Conservation (phyloP, 2,329 filamentous ascomycete species). For the Diplocarpon rosae region DNA sequence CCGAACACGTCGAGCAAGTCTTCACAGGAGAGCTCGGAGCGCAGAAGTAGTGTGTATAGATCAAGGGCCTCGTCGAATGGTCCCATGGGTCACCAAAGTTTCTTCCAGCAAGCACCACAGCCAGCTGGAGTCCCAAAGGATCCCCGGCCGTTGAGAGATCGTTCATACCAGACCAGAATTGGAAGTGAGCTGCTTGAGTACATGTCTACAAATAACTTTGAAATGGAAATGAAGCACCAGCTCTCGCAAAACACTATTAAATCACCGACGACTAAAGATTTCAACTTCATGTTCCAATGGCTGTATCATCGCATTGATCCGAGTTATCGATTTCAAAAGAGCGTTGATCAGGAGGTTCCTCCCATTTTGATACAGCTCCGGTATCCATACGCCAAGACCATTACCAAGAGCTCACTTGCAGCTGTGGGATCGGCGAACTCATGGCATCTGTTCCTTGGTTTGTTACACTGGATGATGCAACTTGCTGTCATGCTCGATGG, state of each 20-base stretch:
- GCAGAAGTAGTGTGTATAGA: constrained; percentile 76
- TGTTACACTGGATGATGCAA: constrained; percentile 99
- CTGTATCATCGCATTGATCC: constrained; percentile 94
- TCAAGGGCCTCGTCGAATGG: constrained; percentile 57
- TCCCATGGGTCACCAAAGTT: constrained; percentile 72
- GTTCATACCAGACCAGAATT: constrained; percentile 69
- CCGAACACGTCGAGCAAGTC: constrained; percentile 28
- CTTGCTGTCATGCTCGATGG: constrained; percentile 86
- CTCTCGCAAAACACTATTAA: constrained; percentile 85
- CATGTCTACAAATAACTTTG: constrained; percentile 85
- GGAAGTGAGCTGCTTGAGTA: constrained; percentile 87
- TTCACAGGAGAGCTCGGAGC: constrained; percentile 37
- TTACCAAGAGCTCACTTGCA: constrained; percentile 90
- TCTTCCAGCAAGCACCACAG: constrained; percentile 81
- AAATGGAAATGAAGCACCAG: constrained; percentile 93
- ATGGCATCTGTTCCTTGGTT: constrained; percentile 86
- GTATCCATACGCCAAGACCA: constrained; percentile 90
- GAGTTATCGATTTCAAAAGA: constrained; percentile 84
- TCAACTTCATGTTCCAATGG: constrained; percentile 97
- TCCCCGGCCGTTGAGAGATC: constrained; percentile 74
- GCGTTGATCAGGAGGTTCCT: constrained; percentile 90
- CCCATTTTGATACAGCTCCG: constrained; percentile 84
- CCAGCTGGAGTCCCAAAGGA: constrained; percentile 76
- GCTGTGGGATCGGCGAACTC: constrained; percentile 87
- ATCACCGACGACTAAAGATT: constrained; percentile 95